phyloP scores from a whole-genome alignment of 1,284 basidiomycete genomes.

The Trichosporon coremiiforme region DNA sequence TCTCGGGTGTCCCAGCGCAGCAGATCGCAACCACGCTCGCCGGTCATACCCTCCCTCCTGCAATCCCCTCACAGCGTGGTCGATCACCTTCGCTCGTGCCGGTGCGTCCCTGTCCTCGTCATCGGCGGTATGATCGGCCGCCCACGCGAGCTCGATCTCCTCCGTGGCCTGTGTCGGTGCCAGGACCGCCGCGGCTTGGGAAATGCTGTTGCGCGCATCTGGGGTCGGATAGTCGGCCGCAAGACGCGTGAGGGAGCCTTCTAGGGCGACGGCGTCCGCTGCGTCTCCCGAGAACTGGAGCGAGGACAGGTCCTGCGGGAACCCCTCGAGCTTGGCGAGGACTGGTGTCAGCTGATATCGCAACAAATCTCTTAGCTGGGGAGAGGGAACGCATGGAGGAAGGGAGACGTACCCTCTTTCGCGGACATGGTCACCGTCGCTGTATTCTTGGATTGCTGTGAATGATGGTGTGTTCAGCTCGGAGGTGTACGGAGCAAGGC shows the following conservation, averaged over 20 bases:
- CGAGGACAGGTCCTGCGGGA: slow-evolving; percentile 30
- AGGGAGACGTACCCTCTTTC: not conserved
- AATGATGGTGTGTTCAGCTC: not conserved
- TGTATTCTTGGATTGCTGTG: not conserved
- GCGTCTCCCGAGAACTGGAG: slow-evolving; percentile 6
- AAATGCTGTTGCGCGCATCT: slow-evolving; percentile 28
- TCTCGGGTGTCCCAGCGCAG: not conserved
- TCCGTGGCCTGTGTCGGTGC: slow-evolving; percentile 21
- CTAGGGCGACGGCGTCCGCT: slow-evolving; percentile 11
- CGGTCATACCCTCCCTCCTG: slow-evolving; percentile 22
- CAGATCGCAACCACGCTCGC: slow-evolving; percentile 21
- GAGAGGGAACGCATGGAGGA: not conserved
- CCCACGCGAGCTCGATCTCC: slow-evolving; percentile 23
- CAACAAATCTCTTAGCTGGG: not conserved
- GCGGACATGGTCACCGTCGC: slow-evolving; percentile 9
- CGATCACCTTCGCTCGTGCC: not conserved
- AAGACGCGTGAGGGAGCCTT: slow-evolving; percentile 22
- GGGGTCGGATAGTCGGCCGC: slow-evolving; percentile 21
- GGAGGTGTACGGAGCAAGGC: not conserved
- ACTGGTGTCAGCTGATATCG: slow-evolving; percentile 21
- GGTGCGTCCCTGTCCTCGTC: not conserved
- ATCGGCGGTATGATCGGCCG: not conserved
- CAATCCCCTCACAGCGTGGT: slow-evolving; percentile 17
- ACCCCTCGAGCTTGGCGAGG: slow-evolving; percentile 29
- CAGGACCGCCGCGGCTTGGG: slow-evolving; percentile 24